phyloP scores from a whole-genome alignment of 768 basidiomycete genomes.

The Mycena albidolilacea region DNA sequence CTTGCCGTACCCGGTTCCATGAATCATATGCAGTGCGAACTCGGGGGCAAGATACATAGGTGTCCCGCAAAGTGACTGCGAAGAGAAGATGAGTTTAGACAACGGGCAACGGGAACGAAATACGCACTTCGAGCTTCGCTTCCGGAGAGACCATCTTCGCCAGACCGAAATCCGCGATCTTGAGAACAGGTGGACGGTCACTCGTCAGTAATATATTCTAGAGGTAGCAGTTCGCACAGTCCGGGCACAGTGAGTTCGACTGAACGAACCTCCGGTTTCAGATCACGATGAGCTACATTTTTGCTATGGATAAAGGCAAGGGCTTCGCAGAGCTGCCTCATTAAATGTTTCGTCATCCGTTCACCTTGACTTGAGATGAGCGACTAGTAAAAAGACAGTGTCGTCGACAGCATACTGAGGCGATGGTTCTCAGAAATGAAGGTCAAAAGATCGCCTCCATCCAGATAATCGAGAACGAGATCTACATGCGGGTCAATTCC shows the following conservation, averaged over 20 bases:
- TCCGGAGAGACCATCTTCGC: constrained; percentile 89
- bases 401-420: constrained; percentile 62
- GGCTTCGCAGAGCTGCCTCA: constrained; percentile 87
- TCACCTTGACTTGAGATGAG: constrained; percentile 57
- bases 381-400: constrained; percentile 14
- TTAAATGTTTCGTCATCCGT: constrained; percentile 74
- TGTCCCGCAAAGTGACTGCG: constrained; percentile 94
- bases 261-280: constrained; percentile 84
- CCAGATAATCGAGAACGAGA: constrained; percentile 87
- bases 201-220: constrained; percentile 87
- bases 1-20: constrained; percentile 80
- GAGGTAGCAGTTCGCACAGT: constrained; percentile 15
- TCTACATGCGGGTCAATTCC: constrained; percentile 58
- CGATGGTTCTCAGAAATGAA: constrained; percentile 76
- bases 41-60: constrained; percentile 95
- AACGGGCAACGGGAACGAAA: neutral
- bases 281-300: constrained; percentile 91
- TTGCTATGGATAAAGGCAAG: constrained; percentile 80
- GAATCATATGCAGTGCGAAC: constrained; percentile 58
- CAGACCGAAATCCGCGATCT: constrained; percentile 97
- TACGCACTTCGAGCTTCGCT: constrained; percentile 79
- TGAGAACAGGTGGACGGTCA: constrained; percentile 77
- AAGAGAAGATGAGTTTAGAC: neutral
- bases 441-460: constrained; percentile 92
- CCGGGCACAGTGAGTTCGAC: constrained; percentile 4